phyloP scores from a whole-genome alignment of 768 basidiomycete genomes.

The Boletus tylopilopsis region DNA sequence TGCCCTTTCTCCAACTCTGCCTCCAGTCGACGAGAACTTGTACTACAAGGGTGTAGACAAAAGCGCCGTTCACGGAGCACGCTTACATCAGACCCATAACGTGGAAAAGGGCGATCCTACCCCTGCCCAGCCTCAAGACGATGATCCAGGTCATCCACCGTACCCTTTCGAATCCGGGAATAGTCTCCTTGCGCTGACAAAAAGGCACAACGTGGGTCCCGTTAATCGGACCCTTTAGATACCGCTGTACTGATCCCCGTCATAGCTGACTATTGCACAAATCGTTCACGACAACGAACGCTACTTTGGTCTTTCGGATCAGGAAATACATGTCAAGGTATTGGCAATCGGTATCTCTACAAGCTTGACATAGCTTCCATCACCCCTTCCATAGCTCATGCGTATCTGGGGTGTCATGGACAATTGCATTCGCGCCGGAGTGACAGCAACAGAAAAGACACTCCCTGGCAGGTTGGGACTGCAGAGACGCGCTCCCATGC shows the following conservation, averaged over 20 bases:
- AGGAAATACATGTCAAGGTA: conserved; percentile 73
- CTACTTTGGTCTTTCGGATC: conserved; percentile 71
- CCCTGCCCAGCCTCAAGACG: conserved; percentile 8
- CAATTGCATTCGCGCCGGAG: conserved; percentile 82
- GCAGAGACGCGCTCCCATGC: conserved; percentile 78
- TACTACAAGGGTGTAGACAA: conserved; percentile 94
- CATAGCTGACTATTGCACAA: conserved; percentile 88
- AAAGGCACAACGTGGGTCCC: conserved; percentile 71
- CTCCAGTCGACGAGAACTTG: conserved; percentile 84
- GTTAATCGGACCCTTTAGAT: not conserved
- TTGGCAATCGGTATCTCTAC: not conserved
- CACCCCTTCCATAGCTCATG: conserved; percentile 41
- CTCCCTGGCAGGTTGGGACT: conserved; percentile 84
- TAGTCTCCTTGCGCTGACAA: conserved; percentile 69
- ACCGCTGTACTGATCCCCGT: conserved; percentile 7
- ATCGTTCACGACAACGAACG: conserved; percentile 92
- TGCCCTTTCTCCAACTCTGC: not conserved
- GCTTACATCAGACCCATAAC: conserved; percentile 63
- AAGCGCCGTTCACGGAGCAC: conserved; percentile 69
- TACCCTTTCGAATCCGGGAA: conserved; percentile 81
- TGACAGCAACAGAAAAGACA: conserved; percentile 71
- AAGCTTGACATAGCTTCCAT: not conserved
- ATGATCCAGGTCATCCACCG: conserved; percentile 58
- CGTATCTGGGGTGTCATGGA: conserved; percentile 93
- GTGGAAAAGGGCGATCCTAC: conserved; percentile 27